Evolutionary conservation across 2,329 filamentous ascomycete species (phyloP), one percentile per base, ranked within the genome.

Genomic region (Delphinella strobiligena): DNA sequence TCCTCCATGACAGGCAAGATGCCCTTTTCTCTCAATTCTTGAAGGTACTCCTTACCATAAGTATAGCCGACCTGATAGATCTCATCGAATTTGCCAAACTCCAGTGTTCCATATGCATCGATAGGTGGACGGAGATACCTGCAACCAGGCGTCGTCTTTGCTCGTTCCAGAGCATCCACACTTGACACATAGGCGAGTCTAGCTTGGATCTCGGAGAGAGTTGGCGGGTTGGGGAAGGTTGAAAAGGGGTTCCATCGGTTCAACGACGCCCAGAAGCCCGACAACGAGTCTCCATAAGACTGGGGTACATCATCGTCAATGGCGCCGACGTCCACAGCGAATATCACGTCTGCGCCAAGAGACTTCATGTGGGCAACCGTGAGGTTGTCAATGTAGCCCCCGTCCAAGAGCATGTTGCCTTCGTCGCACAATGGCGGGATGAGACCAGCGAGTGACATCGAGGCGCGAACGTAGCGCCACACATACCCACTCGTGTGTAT

Each of bases 211-310:
- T 98, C 91, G 0, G 86, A 87, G 9, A 98, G 67, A 0, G 91
- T 96, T 0, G 91, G 91, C 5, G 91, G 91, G 51, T 98, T 98
- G 1, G 91, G 83, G 45, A 80, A 78, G 1, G 74, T 71, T 1
- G 85, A 93, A 59, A 98, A 88, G 0, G 91, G 89, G 51, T 98
- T 98, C 91, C 91, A 98, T 34, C 93, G 77, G 58, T 98, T 98
- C 54, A 89, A 65, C 33, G 93, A 81, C 0, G 89, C 85, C 93
- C 93, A 98, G 58, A 93, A 80, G 1, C 91, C 91, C 1, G 88
- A 95, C 0, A 98, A 72, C 0, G 86, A 89, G 64, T 98, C 91
- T 38, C 93, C 91, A 54, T 93, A 98, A 1, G 74, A 74, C 60
- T 98, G 93, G 0, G 91, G 91, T 0, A 82, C 85, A 55, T 93